Evolutionary conservation across 2,329 filamentous ascomycete genomes (phyloP).

Genomic region (Colletotrichum sp.): DNA sequence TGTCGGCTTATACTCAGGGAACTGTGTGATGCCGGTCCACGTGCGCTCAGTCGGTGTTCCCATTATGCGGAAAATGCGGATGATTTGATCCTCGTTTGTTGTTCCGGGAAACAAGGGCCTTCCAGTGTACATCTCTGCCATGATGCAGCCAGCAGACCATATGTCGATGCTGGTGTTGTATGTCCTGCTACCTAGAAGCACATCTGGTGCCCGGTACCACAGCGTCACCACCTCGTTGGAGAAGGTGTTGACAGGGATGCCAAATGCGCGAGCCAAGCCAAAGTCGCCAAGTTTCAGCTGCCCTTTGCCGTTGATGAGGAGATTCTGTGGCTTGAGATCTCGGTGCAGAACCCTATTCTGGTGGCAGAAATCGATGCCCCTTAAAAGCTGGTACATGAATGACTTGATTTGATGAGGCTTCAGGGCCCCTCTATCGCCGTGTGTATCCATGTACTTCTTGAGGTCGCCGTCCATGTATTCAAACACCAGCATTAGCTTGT

Average conservation of each 20-base stretch:
- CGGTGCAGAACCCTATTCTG: conserved; percentile 95
- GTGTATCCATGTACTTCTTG: conserved; percentile 98
- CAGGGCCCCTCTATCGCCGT: conserved; percentile 86
- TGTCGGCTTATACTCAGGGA: conserved; percentile 96
- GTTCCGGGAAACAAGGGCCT: conserved; percentile 95
- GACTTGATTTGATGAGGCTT: conserved; percentile 94
- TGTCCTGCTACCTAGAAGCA: conserved; percentile 89
- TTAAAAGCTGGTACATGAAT: conserved; percentile 97
- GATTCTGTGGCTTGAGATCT: conserved; percentile 94
- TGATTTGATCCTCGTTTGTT: conserved; percentile 96
- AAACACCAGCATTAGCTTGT: conserved; percentile 99
- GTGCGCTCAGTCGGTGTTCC: conserved; percentile 94
- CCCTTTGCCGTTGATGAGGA: conserved; percentile 92
- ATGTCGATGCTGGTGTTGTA: conserved; percentile 99
- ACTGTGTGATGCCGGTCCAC: conserved; percentile 93
- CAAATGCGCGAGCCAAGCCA: conserved; percentile 90
- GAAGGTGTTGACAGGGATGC: conserved; percentile 97
- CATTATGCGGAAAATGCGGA: conserved; percentile 98
- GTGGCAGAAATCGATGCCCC: conserved; percentile 97
- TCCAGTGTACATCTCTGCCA: conserved; percentile 99
- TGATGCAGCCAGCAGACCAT: conserved; percentile 98
- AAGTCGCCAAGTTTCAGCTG: conserved; percentile 94
- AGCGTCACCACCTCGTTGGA: conserved; percentile 97
- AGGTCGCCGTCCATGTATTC: conserved; percentile 99
- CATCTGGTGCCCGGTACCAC: conserved; percentile 97